A percentile compares a stretch with the other conserved stretches of the same genome.
Evolutionary conservation across 2,329 filamentous ascomycete species (phyloP).

Genomic region (Pseudocercospora ulei): DNA sequence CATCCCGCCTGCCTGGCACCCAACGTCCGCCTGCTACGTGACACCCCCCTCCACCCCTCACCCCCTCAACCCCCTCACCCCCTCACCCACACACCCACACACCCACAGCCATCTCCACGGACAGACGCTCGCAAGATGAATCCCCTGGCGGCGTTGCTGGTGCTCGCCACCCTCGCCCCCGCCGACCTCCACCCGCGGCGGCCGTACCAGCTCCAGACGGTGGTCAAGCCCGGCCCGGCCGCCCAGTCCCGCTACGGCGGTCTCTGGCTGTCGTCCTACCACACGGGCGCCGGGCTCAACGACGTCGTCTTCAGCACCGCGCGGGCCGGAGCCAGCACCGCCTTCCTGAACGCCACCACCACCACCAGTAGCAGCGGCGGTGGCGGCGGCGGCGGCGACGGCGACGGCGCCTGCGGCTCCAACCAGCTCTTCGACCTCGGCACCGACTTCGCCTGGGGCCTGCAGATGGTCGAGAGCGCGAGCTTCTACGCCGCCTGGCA

Average conservation of each 20-base stretch:
- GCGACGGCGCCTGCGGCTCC: conserved; percentile 18
- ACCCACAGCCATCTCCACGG: too few species aligned
- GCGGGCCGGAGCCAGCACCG: conserved; percentile 18
- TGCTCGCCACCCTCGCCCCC: conserved; percentile 18
- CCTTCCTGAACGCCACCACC: conserved; percentile 28
- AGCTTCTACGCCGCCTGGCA: conserved; percentile 31
- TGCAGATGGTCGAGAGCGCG: conserved; percentile 19
- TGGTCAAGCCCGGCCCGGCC: conserved; percentile 23
- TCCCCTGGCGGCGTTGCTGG: conserved; percentile 16
- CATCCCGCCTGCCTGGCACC: too few species aligned
- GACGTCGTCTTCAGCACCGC: conserved; percentile 27
- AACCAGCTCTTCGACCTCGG: conserved; percentile 32
- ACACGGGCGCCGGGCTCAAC: conserved; percentile 29
- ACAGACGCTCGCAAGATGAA: too few species aligned
- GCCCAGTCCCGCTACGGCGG: conserved; percentile 24
- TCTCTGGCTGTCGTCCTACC: conserved; percentile 29
- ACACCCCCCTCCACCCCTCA: too few species aligned
- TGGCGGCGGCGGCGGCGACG: conserved; percentile 13
- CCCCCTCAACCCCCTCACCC: too few species aligned
- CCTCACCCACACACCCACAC: too few species aligned
- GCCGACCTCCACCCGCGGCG: conserved; percentile 26
- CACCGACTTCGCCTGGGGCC: conserved; percentile 26
- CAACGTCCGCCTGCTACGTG: too few species aligned
- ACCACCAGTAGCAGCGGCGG: conserved; percentile 19
- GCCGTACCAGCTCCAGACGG: conserved; percentile 29